Evolutionary conservation across 805 yeast genomes (phyloP).

Genomic region (Hermanozyma aechmeae): DNA sequence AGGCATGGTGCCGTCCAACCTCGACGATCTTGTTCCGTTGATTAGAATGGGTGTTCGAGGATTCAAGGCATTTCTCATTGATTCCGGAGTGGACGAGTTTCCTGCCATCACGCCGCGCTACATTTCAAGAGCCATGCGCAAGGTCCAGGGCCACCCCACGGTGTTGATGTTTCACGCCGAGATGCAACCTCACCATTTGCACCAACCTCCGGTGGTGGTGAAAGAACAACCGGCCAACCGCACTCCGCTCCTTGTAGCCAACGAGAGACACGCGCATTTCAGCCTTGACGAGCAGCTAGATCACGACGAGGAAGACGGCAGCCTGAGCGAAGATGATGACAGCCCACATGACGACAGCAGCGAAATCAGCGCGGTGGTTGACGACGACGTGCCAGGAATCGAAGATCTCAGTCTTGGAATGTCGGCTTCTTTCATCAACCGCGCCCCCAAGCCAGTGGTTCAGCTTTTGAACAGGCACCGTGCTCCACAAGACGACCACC

Average conservation of each 20-base stretch:
- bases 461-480: constrained; percentile 15
- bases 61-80: constrained; percentile 86
- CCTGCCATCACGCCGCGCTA: constrained; percentile 67
- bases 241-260: constrained; percentile 17
- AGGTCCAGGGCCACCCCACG: constrained; percentile 55
- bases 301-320: constrained; percentile 6
- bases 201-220: constrained; percentile 15
- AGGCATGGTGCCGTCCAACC: constrained; percentile 77
- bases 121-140: constrained; percentile 57
- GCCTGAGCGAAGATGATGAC: constrained; percentile 2
- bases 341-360: constrained; percentile 1
- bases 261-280: constrained; percentile 12
- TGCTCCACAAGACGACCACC: constrained; percentile 14
- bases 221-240: constrained; percentile 11
- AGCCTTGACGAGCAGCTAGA: constrained; percentile 9
- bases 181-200: constrained; percentile 41
- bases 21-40: constrained; percentile 61
- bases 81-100: constrained; percentile 94
- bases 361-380: constrained; percentile 6
- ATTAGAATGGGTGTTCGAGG: constrained; percentile 86
- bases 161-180: constrained; percentile 91
- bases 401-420: constrained; percentile 27
- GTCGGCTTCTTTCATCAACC: constrained; percentile 29
- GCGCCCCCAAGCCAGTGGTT: constrained; percentile 32
- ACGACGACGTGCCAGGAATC: too few species aligned